Base-by-base conservation (phyloP, 2,329 filamentous ascomycete species). In the Cladophialophora yegresii region DNA sequence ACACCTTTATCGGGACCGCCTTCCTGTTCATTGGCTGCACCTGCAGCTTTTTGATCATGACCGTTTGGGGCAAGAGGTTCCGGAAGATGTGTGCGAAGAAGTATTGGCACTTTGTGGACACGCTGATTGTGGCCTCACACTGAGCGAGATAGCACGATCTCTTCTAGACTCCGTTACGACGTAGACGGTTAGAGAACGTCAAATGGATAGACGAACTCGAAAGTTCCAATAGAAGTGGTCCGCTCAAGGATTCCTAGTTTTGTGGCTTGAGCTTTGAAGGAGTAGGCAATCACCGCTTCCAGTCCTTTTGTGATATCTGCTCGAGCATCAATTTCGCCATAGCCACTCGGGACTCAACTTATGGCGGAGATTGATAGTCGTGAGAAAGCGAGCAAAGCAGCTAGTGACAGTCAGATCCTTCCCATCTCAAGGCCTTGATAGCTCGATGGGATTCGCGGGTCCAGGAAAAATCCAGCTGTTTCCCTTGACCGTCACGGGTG, bases 1-100 rank as follows among this genome's bases (percentile, higher is more conserved):
- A 63, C 28, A 60, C 54, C 33, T 63, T 66, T 28, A 61, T 66
- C 22, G 61, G 54, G 4, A 45, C 51, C 4, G 64, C 64, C 7
- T 63, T 63, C 32, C 53, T 66, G 12, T 66, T 45, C 36, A 51
- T 66, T 9, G 50, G 33, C 20, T 66, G 60, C 53, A 66, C 50
- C 20, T 57, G 57, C 47, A 66, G 36, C 33, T 66, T 66, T 47
- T 47, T 66, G 57, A 51, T 66, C 43, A 63, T 66, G 61, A 66
- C 61, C 1, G 50, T 66, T n/a, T 66, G 56, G 56, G 64, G 64
- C 30, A 62, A 62, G 50, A 56, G 26, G n/a, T 45, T 66, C 4
- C 61, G 64, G 3, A 47, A 51, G n/a, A 36, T 63, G 50, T 66
- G 54, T n/a, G 36, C 61, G 7, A 63, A 58, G 32, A 56, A 59